Conservation (phyloP, 192 early-diverging fungal species). For the Powellomyces hirtus region DNA sequence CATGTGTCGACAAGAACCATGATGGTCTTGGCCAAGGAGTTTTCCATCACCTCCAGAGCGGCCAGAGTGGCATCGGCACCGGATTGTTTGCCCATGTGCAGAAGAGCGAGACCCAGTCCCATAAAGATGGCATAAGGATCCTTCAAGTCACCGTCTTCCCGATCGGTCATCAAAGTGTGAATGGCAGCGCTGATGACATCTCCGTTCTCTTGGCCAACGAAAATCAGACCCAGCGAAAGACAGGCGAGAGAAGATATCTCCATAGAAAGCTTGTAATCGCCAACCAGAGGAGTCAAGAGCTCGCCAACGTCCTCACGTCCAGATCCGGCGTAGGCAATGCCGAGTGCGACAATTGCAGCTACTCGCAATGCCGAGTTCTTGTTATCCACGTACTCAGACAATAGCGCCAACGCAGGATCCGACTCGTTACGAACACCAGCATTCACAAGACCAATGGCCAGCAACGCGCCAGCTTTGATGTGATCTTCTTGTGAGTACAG, state of each 20-base stretch:
- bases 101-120: slow-evolving; percentile 86
- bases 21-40: slow-evolving; percentile 88
- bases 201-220: slow-evolving; percentile 83
- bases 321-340: slow-evolving; percentile 92
- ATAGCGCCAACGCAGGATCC: slow-evolving; percentile 87
- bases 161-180: slow-evolving; percentile 89
- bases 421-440: slow-evolving; percentile 86
- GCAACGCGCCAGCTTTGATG: slow-evolving; percentile 89
- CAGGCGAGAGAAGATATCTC: slow-evolving; percentile 88
- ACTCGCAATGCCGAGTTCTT: slow-evolving; percentile 59
- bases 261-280: slow-evolving; percentile 77
- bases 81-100: slow-evolving; percentile 88
- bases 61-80: slow-evolving; percentile 87
- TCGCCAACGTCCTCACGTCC: slow-evolving; percentile 82
- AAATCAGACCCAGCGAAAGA: slow-evolving; percentile 87
- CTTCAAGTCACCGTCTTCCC: slow-evolving; percentile 79
- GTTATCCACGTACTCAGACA: slow-evolving; percentile 76
- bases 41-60: slow-evolving; percentile 91
- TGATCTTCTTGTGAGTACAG: slow-evolving; percentile 83
- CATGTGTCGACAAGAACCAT: slow-evolving; percentile 84
- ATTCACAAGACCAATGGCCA: slow-evolving; percentile 92
- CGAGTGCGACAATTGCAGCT: slow-evolving; percentile 85
- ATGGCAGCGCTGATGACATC: slow-evolving; percentile 90
- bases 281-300: slow-evolving; percentile 75
- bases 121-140: slow-evolving; percentile 88